Base-by-base conservation (phyloP, 108 stramenopile species). In the Chaetoceros muelleri region DNA sequence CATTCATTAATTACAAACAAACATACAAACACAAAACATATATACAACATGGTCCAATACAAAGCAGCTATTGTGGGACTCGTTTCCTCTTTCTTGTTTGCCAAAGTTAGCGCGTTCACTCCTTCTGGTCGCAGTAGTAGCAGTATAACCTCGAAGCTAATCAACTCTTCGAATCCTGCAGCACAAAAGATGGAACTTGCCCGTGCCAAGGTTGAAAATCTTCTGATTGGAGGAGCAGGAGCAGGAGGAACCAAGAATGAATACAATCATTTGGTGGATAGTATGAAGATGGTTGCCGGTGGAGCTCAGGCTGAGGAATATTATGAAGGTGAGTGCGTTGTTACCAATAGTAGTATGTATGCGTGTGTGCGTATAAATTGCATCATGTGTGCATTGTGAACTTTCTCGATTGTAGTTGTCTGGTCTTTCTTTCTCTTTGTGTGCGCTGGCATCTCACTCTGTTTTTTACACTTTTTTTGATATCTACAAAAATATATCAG, bases 281-380 rank as follows among this genome's bases (percentile, higher is more conserved):
- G 13, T 1, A 58, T 60, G 29, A 64, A 68, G 31, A 80, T 75
- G 79, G 79, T 72, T 40, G 74, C 74, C 13, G 74, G 71, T 24
- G 79, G 79, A 28, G 74, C 74, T 17, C 73, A 75, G 46, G 66
- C 62, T 55, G 65, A 79, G 47, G 78, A 79, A 57, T 79, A 79
- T 40, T 79, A 79, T 50, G 78, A 79, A 52, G 78, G 78, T 79
- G 55, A 25, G 76, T 65, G 28, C 13, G 30, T 10, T 20, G 0
- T 28, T 10, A 18, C 16, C 44, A 44, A 17, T 17, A 44, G 13
- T 17, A 44, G 13, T 17, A 13, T 17, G 44, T 44, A 17, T 17
- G 13, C 44, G 44, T 44, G 44, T 44, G 44, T 13, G 17, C 17
- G 16, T 17, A 17, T 13, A 44, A 44, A 17, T 17, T 44, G 16